Evolutionary conservation across 2,329 filamentous ascomycete genomes (phyloP).

Genomic region (Basipetospora chlamydospora): DNA sequence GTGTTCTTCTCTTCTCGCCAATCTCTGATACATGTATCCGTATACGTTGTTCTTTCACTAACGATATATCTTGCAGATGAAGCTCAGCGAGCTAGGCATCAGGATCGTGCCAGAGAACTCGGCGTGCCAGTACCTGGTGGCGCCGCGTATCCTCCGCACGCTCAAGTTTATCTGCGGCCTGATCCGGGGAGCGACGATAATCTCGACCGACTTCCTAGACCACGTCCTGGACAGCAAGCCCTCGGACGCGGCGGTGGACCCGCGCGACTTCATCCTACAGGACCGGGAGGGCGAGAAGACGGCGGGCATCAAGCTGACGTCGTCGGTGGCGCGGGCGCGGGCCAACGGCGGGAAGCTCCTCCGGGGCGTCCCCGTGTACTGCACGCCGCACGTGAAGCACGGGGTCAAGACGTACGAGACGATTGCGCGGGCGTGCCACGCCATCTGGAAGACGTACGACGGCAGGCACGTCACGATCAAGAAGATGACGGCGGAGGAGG

Average conservation of each 20-base stretch:
- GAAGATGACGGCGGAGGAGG: conserved; percentile 45
- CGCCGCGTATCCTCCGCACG: conserved; percentile 75
- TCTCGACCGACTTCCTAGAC: conserved; percentile 68
- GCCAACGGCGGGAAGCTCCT: conserved; percentile 66
- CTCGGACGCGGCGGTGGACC: conserved; percentile 44
- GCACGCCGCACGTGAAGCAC: conserved; percentile 64
- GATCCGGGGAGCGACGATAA: conserved; percentile 63
- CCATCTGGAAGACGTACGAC: conserved; percentile 65
- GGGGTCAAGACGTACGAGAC: conserved; percentile 72
- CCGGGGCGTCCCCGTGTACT: conserved; percentile 65
- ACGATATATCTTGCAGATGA: conserved; percentile 40
- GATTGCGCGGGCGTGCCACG: conserved; percentile 82
- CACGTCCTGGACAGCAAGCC: conserved; percentile 47
- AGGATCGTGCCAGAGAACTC: conserved; percentile 61
- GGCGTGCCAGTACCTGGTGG: conserved; percentile 73
- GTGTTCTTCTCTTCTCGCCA: conserved; percentile 16
- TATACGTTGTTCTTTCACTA: conserved; percentile 8
- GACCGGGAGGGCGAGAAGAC: conserved; percentile 61
- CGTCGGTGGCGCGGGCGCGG: conserved; percentile 55
- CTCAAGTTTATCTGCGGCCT: conserved; percentile 86
- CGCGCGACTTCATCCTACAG: conserved; percentile 51
- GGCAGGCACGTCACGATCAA: conserved; percentile 54
- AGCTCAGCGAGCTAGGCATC: conserved; percentile 72
- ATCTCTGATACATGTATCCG: neutral
- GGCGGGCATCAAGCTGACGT: conserved; percentile 53